Evolutionary conservation across 2,329 filamentous ascomycete species (phyloP), one percentile per base, ranked within the genome.

Genomic region (Reticulascus tulasneorum): DNA sequence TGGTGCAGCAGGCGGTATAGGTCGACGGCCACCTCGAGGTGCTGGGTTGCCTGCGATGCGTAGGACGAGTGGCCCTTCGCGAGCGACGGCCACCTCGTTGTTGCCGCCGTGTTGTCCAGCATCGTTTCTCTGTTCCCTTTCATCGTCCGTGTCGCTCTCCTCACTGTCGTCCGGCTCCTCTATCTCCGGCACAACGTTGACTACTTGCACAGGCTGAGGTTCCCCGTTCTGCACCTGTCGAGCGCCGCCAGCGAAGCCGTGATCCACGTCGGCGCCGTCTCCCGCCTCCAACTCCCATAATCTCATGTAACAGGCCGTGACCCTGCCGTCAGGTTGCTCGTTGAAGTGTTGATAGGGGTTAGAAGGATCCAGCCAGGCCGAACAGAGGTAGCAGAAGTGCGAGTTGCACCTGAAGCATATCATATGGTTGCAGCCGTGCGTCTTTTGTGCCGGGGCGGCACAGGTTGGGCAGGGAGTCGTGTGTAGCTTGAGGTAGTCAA

Each of bases 381-480:
- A 84, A 55, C 93, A 97, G 2, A 97, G 74, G 50, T 97, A 97
- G 66, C 93, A 98, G 58, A 96, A 97, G 59, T 97, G 91, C 3
- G 87, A 85, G 33, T 83, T 73, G 67, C 93, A 98, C 46, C 86
- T 82, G 58, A 84, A 87, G 63, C 91, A 96, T 32, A 83, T 86
- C 89, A 97, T 97, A 62, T 96, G 90, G 60, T 96, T 96, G 70
- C 93, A 98, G 24, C 93, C 93, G 54, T 86, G 81, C 2, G 84
- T 87, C 69, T 98, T 98, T 57, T 95, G 87, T 16, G 83, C 84
- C 0, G 87, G 87, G 1, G 84, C 82, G 20, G 73, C 79, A 63
- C 93, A 98, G 5, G 88, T 91, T 9, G 93, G 90, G 55, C 93
- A 98, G 2, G 85, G 81, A 9, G 88, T 88, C 0, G 90, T 94